Conservation (phyloP, 495 filamentous ascomycete species). For the Letharia columbiana region DNA sequence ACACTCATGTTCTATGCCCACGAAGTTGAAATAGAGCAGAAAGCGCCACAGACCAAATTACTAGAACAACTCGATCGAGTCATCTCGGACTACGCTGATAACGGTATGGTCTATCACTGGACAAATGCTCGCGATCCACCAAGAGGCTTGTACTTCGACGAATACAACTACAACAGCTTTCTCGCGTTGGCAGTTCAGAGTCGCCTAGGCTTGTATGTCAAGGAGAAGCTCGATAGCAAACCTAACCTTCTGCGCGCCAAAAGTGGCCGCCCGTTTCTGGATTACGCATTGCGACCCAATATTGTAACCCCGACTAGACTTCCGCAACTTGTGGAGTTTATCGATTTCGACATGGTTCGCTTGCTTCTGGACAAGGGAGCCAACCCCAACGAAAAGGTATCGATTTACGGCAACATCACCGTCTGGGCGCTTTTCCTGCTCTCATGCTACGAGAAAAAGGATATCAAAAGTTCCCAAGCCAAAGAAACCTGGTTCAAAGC, state of each 20-base stretch:
- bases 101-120: conserved; percentile 6
- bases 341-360: conserved; percentile 16
- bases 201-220: conserved; percentile 1
- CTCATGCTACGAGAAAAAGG: conserved; percentile 13
- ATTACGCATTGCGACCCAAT: conserved; percentile 7
- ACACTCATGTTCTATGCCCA: conserved; percentile 5
- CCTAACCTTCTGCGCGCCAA: conserved; percentile 2
- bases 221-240: background rate
- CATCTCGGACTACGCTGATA: background rate
- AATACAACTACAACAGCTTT: conserved; percentile 1
- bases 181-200: conserved; percentile 2
- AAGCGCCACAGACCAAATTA: background rate
- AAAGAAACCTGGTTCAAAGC: conserved; percentile 9
- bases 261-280: background rate
- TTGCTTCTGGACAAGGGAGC: conserved; percentile 19
- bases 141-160: conserved; percentile 4
- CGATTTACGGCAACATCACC: conserved; percentile 6
- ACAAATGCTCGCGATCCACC: conserved; percentile 11
- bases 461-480: background rate
- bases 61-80: background rate
- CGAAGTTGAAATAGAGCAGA: background rate
- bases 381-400: conserved; percentile 8
- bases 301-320: conserved; percentile 5
- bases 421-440: conserved; percentile 12
- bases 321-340: conserved; percentile 8